A percentile compares a stretch with the other conserved stretches of the same genome.
These are phyloP conservation scores for Usnea hakonensis DNA, from an alignment of 495 filamentous ascomycete species.

Conservation along the genomic window DNA sequence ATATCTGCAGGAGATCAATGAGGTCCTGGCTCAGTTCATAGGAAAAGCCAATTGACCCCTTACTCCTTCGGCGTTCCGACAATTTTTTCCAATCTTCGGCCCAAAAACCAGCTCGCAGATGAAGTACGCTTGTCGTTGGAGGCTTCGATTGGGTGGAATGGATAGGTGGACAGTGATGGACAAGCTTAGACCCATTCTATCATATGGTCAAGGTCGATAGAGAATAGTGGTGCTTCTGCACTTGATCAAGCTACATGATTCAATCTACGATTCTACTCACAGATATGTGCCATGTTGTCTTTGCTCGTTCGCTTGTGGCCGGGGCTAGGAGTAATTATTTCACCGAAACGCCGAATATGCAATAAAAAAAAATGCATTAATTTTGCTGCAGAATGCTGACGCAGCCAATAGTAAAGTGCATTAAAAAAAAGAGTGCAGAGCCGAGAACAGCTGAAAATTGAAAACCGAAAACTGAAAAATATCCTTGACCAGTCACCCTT, in stretches of 20 bases:
- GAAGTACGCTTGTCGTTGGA: too few relatives aligned
- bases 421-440: not conserved
- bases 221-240: not conserved
- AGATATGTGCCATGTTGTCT: not conserved
- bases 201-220: not conserved
- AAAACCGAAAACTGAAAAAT: too few relatives aligned
- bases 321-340: not conserved
- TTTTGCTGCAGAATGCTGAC: not conserved
- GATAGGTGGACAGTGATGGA: not conserved
- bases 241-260: not conserved
- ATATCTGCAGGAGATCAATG: too few relatives aligned
- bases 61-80: too few relatives aligned
- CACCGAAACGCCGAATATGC: not conserved
- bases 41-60: too few relatives aligned
- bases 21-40: too few relatives aligned
- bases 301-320: not conserved
- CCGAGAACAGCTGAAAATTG: slow-evolving; percentile 3
- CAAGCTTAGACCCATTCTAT: not conserved
- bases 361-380: not conserved
- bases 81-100: too few relatives aligned
- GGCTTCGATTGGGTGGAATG: too few relatives aligned
- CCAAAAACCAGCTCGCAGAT: too few relatives aligned
- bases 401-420: too few relatives aligned
- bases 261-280: not conserved
- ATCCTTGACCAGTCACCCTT: not conserved